Conservation (phyloP, 2,329 filamentous ascomycete genomes). For the Apiospora aurea region DNA sequence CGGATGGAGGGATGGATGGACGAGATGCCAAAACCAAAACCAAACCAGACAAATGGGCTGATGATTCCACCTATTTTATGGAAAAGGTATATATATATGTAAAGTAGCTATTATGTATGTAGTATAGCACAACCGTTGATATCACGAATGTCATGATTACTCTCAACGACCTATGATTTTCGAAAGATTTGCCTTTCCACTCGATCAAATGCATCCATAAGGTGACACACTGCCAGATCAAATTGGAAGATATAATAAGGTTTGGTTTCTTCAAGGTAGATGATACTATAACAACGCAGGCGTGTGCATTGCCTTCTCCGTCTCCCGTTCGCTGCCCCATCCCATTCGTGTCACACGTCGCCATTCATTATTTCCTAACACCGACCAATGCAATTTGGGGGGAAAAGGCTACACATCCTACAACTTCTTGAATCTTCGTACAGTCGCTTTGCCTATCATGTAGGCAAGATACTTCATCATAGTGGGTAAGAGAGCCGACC, state of each 20-base stretch:
- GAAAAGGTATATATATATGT: not conserved
- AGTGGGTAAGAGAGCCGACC: not conserved
- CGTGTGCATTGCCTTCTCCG: not conserved
- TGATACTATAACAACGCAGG: not conserved
- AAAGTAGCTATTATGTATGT: not conserved
- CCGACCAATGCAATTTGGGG: conserved; percentile 11
- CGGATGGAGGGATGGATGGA: not conserved
- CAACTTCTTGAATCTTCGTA: not conserved
- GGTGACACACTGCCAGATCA: not conserved
- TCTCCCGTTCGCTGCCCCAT: not conserved
- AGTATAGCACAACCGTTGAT: not conserved
- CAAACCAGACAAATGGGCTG: no score
- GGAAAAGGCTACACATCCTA: conserved; percentile 9
- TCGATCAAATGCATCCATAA: not conserved
- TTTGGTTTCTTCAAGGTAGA: not conserved
- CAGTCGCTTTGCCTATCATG: not conserved
- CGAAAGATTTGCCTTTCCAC: not conserved
- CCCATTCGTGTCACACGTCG: conserved; percentile 9
- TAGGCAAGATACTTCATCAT: not conserved
- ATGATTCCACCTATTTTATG: no score
- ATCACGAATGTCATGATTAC: conserved; percentile 5
- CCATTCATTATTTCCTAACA: conserved; percentile 18
- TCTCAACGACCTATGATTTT: not conserved
- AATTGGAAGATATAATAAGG: not conserved
- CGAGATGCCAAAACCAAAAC: no score